A percentile compares a stretch with the other conserved stretches of the same genome.
These are phyloP conservation scores for Apiotrichum sp. DNA, from an alignment of 1,284 basidiomycete genomes.

Conservation along the genomic window DNA sequence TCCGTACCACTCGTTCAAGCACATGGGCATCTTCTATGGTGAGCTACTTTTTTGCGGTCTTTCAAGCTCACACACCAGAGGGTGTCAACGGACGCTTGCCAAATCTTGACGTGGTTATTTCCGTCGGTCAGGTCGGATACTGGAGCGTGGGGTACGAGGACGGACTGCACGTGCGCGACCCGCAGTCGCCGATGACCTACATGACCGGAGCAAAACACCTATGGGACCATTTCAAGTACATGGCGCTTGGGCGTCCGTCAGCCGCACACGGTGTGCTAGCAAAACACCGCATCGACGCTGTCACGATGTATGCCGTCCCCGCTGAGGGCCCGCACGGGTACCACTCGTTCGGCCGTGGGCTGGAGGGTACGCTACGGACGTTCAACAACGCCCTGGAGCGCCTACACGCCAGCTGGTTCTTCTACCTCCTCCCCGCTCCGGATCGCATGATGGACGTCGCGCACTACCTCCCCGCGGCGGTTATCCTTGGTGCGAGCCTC, in stretches of 20 bases:
- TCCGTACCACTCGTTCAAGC: conserved; percentile 91
- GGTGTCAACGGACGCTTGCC: conserved; percentile 90
- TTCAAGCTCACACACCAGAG: conserved; percentile 54
- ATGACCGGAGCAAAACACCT: conserved; percentile 31
- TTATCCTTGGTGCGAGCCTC: conserved; percentile 72
- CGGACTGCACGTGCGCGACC: conserved; percentile 65
- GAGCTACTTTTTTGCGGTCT: conserved; percentile 23
- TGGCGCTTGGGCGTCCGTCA: conserved; percentile 39
- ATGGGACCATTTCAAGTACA: conserved; percentile 35
- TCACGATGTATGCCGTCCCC: conserved; percentile 83
- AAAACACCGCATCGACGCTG: conserved; percentile 81
- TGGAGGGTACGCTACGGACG: conserved; percentile 81
- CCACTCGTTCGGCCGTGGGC: conserved; percentile 75
- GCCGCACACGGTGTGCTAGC: conserved; percentile 50
- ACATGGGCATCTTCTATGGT: conserved; percentile 88
- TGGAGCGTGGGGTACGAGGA: conserved; percentile 67
- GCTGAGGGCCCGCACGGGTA: conserved; percentile 92
- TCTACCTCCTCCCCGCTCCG: conserved; percentile 74
- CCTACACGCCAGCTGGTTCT: conserved; percentile 91
- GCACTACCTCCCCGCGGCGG: conserved; percentile 74
- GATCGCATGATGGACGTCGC: conserved; percentile 82
- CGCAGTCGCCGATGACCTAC: conserved; percentile 9
- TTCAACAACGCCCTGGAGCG: conserved; percentile 89
- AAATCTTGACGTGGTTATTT: conserved; percentile 91
- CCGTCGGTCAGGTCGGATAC: conserved; percentile 65